phyloP scores from a whole-genome alignment of 345 rosid genomes.

The Populus nigra region DNA sequence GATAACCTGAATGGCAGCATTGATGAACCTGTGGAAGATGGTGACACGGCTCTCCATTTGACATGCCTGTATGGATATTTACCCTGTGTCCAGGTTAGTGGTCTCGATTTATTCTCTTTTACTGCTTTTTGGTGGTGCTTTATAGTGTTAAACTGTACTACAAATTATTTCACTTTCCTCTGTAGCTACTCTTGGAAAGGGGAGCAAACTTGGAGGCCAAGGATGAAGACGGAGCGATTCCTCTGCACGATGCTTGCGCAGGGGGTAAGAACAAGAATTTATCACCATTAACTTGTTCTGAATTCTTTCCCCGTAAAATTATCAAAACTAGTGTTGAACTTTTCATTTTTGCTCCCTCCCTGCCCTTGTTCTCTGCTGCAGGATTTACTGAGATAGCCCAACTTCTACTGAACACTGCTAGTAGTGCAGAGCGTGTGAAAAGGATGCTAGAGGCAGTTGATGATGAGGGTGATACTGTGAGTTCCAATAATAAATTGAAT shows the following conservation, averaged over 20 bases:
- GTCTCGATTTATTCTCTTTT: neutral
- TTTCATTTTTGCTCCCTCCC: neutral
- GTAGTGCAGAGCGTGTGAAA: conserved; percentile 39
- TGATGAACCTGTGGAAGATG: conserved; percentile 81
- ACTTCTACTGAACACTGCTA: conserved; percentile 58
- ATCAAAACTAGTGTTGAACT: neutral
- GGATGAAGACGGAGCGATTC: conserved; percentile 94
- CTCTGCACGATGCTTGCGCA: conserved; percentile 92
- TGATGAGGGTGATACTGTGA: conserved; percentile 81
- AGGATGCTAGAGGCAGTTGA: conserved; percentile 76
- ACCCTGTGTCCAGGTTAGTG: conserved; percentile 75
- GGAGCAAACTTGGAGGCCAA: conserved; percentile 79
- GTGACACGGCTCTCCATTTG: conserved; percentile 90
- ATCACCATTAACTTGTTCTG: neutral
- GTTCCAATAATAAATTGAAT: conserved; percentile 23
- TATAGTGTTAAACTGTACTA: neutral
- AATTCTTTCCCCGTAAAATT: neutral
- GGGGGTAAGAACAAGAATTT: conserved; percentile 46
- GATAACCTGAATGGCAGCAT: conserved; percentile 73
- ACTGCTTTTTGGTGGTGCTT: neutral
- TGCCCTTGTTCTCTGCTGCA: conserved; percentile 21
- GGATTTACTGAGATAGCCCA: conserved; percentile 68
- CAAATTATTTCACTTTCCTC: neutral
- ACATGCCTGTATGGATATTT: conserved; percentile 82
- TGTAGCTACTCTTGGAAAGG: conserved; percentile 77